Evolutionary conservation across 2,329 filamentous ascomycete species (phyloP), one percentile per base, ranked within the genome.

Genomic region (Grosmannia clavigera): DNA sequence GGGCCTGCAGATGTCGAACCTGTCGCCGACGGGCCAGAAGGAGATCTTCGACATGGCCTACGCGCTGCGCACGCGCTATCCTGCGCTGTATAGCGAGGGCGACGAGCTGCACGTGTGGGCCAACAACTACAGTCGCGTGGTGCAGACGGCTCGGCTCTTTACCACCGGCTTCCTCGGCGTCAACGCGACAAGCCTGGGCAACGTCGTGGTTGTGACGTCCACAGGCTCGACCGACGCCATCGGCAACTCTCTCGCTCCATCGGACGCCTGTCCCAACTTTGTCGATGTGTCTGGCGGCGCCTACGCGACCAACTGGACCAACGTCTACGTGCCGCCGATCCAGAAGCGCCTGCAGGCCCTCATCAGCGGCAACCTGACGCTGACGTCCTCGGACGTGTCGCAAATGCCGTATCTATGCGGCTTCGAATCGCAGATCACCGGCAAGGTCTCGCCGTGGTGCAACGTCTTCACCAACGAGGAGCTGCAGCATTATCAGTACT

Each of bases 341-440:
- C 74, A 74, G 61, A 69, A 75, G 29, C 78, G 84, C 3, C 71
- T 87, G 55, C 81, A 85, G 64, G 62, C 70, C 6, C 67, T 81
- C 40, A 75, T 86, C 38, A 66, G 70, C 0, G 83, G 84, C 1
- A 73, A 77, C 48, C 75, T 87, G 40, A 78, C 76, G 1, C 75
- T 87, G 22, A 64, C 63, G 5, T 4, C 38, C 40, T 71, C 69
- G 1, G 82, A 87, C 61, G 50, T 62, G 38, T 31, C 57, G 9
- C 63, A 62, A 53, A 83, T 88, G 57, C 83, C 84, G 0, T 87
- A 88, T 65, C 75, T 87, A n/a, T 89, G 85, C 65, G 85, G 83
- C 4, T 88, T 86, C 61, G 85, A 89, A 66, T 83, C 79, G 3
- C 85, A 88, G 66, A 86, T 88, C 64, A 82, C 76, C 0, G 84